Base-by-base conservation (phyloP, 2,329 filamentous ascomycete genomes). In the Sarocladiaceae sp. region DNA sequence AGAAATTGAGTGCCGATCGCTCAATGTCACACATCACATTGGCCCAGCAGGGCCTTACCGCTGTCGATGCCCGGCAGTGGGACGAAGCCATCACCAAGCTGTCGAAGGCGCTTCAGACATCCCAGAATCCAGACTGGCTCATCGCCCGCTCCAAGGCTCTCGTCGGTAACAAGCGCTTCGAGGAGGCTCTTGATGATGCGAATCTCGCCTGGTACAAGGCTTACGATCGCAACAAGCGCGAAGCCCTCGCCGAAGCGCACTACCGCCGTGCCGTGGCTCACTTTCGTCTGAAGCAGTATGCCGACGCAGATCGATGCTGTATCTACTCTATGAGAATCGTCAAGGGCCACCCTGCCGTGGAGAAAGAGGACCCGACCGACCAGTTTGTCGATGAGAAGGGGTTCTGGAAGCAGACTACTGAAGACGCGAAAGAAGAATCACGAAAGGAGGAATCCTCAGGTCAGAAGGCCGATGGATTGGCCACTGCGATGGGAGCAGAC, bases 101-200 rank as follows among this genome's bases (percentile, higher is more conserved):
- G 57, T 87, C 86, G 7, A 68, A 73, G 35, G 90, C 89, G 6
- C 74, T 96, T 29, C 71, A 82, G 55, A 76, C 76, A 12, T 83
- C 86, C 0, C 74, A 74, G 35, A 90, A 88, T 2, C 87, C 90
- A 1, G 71, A 80, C 47, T 97, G 94, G 81, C 86, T 93, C 56
- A 82, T 94, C 56, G 84, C 87, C 58, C 89, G 93, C 18, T 88
- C 90, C 4, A 90, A 85, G 37, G 90, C 90, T 35, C 86, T 91
- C 64, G 79, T 89, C 48, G 81, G 88, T 54, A 75, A 79, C 2
- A 75, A 75, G 58, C 73, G 83, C 49, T 77, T 82, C 52, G 73
- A 82, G 2, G 76, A 80, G 20, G 88, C 90, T 1, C 79, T 94
- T 40, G 74, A 72, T 35, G 88, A 92, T 67, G 84, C 86, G 33